Conservation (phyloP, 2,329 filamentous ascomycete species). For the Gnomoniopsis smithogilvyi region DNA sequence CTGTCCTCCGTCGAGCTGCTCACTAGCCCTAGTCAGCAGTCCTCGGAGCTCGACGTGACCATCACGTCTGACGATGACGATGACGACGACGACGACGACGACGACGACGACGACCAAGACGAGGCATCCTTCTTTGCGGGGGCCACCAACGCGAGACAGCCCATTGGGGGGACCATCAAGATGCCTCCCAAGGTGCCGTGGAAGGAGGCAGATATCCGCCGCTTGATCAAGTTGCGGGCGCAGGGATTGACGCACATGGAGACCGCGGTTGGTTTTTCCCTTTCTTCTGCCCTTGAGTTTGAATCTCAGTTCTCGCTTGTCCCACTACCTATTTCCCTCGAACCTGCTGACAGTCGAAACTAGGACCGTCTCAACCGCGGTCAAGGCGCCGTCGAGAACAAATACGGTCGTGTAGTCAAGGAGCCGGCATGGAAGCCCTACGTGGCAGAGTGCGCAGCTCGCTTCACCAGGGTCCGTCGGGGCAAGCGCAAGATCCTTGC, state of each 20-base stretch:
- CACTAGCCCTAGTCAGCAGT: neutral
- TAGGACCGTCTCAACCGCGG: constrained; percentile 6
- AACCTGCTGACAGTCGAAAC: neutral
- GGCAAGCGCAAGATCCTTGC: neutral
- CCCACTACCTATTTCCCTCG: too few relatives aligned
- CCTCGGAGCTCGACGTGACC: neutral
- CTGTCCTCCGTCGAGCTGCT: neutral
- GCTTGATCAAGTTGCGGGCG: neutral
- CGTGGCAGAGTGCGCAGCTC: neutral
- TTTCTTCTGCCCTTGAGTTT: neutral
- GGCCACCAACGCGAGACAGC: too few relatives aligned
- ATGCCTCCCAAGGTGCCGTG: neutral
- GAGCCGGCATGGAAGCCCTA: neutral
- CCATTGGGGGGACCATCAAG: neutral
- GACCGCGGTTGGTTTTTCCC: neutral
- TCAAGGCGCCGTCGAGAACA: constrained; percentile 12
- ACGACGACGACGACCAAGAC: neutral
- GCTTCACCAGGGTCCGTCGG: neutral
- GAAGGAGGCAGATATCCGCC: constrained; percentile 5
- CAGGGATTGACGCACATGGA: constrained; percentile 1
- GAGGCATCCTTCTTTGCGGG: neutral
- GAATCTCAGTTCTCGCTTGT: too few relatives aligned
- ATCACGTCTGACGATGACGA: neutral
- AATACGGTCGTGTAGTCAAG: constrained; percentile 10
- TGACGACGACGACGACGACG: neutral